These are phyloP conservation scores for Solanum hybrid DNA, from an alignment of 305 asterid genomes.

Conservation along the genomic window DNA sequence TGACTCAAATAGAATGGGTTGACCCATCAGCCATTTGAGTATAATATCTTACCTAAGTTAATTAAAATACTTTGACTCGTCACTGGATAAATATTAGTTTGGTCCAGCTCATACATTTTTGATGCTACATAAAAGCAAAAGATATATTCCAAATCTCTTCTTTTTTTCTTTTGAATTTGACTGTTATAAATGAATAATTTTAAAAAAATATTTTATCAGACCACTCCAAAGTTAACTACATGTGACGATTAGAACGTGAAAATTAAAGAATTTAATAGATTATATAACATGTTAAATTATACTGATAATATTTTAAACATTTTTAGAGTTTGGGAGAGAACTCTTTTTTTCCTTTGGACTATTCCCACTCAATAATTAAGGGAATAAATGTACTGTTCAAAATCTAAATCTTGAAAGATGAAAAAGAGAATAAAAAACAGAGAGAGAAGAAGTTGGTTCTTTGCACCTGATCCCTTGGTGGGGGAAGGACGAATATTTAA, in stretches of 20 bases:
- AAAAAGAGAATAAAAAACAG: too few species aligned
- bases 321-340: background rate
- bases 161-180: background rate
- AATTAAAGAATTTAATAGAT: background rate
- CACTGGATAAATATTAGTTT: background rate
- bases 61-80: background rate
- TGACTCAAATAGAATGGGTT: background rate
- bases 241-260: background rate
- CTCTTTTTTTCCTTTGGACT: background rate
- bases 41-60: background rate
- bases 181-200: background rate
- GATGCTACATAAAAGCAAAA: background rate
- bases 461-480: background rate
- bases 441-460: background rate
- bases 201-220: too few species aligned
- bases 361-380: background rate
- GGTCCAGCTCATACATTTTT: background rate
- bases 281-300: background rate
- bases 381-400: background rate
- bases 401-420: background rate
- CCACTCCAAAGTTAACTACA: background rate
- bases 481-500: background rate
- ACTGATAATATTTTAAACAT: background rate
- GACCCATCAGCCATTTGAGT: background rate
- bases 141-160: background rate